Base-by-base conservation (phyloP, 106 monocot species). In the Dioscorea dumetorum region DNA sequence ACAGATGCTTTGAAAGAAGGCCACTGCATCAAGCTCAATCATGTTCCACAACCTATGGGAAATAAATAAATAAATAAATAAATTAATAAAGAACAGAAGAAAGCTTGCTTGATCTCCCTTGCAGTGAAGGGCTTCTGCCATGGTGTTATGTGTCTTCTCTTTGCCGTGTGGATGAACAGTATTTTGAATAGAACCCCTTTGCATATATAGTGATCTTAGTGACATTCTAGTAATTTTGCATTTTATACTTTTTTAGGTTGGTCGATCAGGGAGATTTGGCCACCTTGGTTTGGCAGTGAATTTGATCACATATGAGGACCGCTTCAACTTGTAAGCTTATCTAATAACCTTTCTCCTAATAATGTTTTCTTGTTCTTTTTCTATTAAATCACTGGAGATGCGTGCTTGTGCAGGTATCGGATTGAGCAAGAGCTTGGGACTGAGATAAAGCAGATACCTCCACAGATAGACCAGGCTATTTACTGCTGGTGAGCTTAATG, bases 361-460 rank as follows among this genome's bases (percentile, higher is more conserved):
- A 22, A 61, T 21, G 8, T 61, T 0, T 61, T 22, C 22, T 61
- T 61, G 5, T 13, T 22, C 6, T 22, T 24, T 13, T 61, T 41
- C 24, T 9, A 22, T 24, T 24, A 61, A 22, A 24, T 20, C 21
- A 4, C 24, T 22, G 16, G 61, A 14, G 17, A 24, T 62, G 24
- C 4, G 31, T 62, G 10, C 8, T 16, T 28, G 24, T 33, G 49
- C 77, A 97, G 97, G 70, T 82, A 87, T 77, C 82, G 87, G 79
- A 92, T 93, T 62, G 92, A 99, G 75, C 86, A 99, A 81, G 92
- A 99, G 71, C 82, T 99, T 64, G 97, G 92, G 32, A 90, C 97
- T 56, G 97, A 97, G 67, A 97, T 97, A 56, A 91, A 89, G 70
- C 81, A 88, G 61, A 97, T 92, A 72, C 92, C 92, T 57, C 89